Conservation (phyloP, 345 rosid species). For the Clarkia xantiana region DNA sequence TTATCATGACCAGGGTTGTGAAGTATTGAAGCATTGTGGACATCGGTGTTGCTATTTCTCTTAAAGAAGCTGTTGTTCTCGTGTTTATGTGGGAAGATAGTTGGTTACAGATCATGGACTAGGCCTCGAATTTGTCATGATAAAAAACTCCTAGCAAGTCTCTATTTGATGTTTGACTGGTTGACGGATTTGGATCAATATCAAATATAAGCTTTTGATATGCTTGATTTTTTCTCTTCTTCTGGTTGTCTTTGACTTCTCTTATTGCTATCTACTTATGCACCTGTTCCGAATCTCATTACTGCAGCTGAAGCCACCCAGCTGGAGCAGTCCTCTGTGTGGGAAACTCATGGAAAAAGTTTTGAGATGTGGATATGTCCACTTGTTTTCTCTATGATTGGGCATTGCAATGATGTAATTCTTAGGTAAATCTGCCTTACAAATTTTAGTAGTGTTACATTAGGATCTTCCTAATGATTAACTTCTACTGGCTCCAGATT, state of each 20-base stretch:
- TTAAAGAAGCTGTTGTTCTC: no score
- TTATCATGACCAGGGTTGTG: background rate
- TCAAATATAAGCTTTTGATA: background rate
- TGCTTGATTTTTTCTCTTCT: background rate
- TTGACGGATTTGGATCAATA: background rate
- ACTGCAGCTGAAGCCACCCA: slow-evolving; percentile 43
- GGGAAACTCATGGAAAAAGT: slow-evolving; percentile 62
- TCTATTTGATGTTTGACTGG: no score
- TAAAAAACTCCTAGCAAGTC: no score
- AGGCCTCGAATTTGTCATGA: no score
- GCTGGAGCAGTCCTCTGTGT: slow-evolving; percentile 46
- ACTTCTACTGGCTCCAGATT: slow-evolving; percentile 32
- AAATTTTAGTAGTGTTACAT: no score
- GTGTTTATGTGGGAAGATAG: no score
- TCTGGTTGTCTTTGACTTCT: background rate
- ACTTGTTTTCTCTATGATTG: slow-evolving; percentile 60
- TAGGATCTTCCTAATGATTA: slow-evolving; percentile 8
- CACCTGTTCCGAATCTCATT: background rate
- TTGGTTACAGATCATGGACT: no score
- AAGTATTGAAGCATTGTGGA: background rate
- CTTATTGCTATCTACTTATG: background rate
- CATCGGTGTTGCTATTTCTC: no score
- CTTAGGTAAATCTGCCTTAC: slow-evolving; percentile 32
- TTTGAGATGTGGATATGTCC: slow-evolving; percentile 87
- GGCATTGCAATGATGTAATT: slow-evolving; percentile 60